A percentile compares a stretch with the other conserved stretches of the same genome.
phyloP scores from a whole-genome alignment of 768 basidiomycete genomes.

The Auriscalpium vulgare region DNA sequence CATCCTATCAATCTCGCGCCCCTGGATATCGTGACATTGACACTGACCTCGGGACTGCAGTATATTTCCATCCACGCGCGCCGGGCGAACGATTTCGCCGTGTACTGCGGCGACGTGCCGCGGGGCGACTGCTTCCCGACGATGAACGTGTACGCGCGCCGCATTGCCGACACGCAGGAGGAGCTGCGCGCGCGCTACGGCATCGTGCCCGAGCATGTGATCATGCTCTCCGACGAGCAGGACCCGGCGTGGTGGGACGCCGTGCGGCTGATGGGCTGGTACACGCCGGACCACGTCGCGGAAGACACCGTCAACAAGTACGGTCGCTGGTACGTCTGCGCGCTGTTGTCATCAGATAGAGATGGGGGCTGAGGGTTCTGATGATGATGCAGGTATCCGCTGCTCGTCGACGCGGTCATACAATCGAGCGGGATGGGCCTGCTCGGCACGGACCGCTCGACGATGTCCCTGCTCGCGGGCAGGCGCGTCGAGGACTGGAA shows the following conservation, averaged over 20 bases:
- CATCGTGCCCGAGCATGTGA: slow-evolving; percentile 25
- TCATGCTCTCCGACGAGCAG: slow-evolving; percentile 37
- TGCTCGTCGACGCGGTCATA: slow-evolving; percentile 66
- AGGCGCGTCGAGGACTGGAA: slow-evolving; percentile 65
- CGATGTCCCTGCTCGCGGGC: slow-evolving; percentile 59
- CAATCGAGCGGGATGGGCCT: slow-evolving; percentile 63
- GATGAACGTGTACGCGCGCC: slow-evolving; percentile 20
- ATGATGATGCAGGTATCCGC: slow-evolving; percentile 45
- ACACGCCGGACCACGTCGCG: slow-evolving; percentile 24
- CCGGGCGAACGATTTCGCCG: slow-evolving; percentile 7
- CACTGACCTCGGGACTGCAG: neutral
- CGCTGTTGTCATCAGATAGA: neutral
- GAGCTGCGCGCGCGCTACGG: slow-evolving; percentile 26
- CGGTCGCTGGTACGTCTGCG: slow-evolving; percentile 26
- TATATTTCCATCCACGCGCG: slow-evolving; percentile 12
- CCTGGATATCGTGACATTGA: neutral
- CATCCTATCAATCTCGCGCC: neutral
- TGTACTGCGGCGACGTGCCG: slow-evolving; percentile 25
- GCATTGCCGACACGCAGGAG: slow-evolving; percentile 27
- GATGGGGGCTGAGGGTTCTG: neutral
- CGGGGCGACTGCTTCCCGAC: slow-evolving; percentile 32
- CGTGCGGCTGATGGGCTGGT: slow-evolving; percentile 29
- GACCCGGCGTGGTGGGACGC: slow-evolving; percentile 33
- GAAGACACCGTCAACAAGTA: slow-evolving; percentile 26
- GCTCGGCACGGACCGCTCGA: slow-evolving; percentile 64